Base-by-base conservation (phyloP, 2,329 filamentous ascomycete species). In the Lecanosticta acicola region DNA sequence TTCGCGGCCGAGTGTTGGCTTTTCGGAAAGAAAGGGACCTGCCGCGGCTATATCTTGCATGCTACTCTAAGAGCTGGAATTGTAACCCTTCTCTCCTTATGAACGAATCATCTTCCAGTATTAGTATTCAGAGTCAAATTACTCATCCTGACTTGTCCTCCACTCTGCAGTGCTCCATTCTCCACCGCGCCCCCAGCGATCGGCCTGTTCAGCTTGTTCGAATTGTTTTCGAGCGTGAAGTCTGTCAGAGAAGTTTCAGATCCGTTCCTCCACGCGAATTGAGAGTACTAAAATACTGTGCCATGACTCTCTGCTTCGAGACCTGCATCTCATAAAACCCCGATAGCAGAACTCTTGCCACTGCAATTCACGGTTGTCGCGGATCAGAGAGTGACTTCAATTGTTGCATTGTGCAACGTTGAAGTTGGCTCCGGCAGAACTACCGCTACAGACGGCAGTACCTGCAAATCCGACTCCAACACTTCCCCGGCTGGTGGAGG, bases 301-400 rank as follows among this genome's bases (percentile, higher is more conserved):
- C 24, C 11, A 29, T 11, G 24, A 29, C 11, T 11, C 11, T 29
- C 24, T 29, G 24, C 24, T 11, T 29, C 7, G 24, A 29, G 11
- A 11, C 11, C 24, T 29, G 70, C 1, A 82, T 66, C 20, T 70
- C 71, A 55, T 11, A 11, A 11, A 7, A 29, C 11, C 24, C 5
- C 24, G 24, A 11, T 29, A 29, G 24, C 11, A 29, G 24, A 80
- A 85, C 63, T 86, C 83, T 32, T 66, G 61, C 5, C 72, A 73
- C 21, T 78, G 60, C 61, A 83, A 85, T 61, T 85, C 82, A 18
- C 75, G 66, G 43, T 43, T 36, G 32, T 84, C 79, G 2, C 75
- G 73, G 61, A 87, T 88, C 49, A 74, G 77, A 62, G 86, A 87
- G n/a, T n/a, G n/a, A n/a, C n/a, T n/a, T n/a, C n/a, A n/a, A n/a